A percentile compares a stretch with the other conserved stretches of the same genome.
These are phyloP conservation scores for Saturnispora gosingensis DNA, from an alignment of 805 yeast species.

Conservation along the genomic window DNA sequence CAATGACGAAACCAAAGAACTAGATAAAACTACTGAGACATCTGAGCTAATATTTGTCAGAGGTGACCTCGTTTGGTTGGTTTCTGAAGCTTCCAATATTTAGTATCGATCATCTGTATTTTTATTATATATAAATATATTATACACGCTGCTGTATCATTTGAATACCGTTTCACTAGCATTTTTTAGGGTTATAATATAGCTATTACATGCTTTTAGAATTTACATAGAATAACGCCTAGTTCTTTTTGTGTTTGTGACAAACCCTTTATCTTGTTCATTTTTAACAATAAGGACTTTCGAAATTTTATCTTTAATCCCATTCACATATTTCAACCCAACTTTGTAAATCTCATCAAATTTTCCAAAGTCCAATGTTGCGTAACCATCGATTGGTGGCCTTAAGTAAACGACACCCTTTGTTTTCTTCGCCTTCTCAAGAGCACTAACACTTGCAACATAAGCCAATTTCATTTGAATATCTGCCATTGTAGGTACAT, in stretches of 20 bases:
- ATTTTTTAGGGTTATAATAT: neutral
- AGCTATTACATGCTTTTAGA: neutral
- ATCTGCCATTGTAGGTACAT: conserved; percentile 90
- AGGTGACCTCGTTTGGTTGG: conserved; percentile 93
- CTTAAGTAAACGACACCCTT: conserved; percentile 82
- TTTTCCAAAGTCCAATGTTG: conserved; percentile 84
- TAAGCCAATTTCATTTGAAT: conserved; percentile 89
- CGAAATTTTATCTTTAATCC: conserved; percentile 40
- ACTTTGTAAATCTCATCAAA: conserved; percentile 83
- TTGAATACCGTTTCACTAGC: neutral
- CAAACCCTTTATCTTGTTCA: conserved; percentile 16
- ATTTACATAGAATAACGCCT: conserved; percentile 58
- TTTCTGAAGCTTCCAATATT: conserved; percentile 33
- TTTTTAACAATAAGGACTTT: conserved; percentile 33
- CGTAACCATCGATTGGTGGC: conserved; percentile 90
- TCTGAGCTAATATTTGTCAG: conserved; percentile 91
- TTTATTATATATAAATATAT: neutral
- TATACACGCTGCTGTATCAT: neutral
- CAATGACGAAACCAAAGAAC: conserved; percentile 38
- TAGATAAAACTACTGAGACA: conserved; percentile 40
- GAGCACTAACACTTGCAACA: conserved; percentile 89
- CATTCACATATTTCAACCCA: conserved; percentile 67
- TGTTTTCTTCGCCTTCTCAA: conserved; percentile 75
- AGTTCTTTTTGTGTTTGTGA: conserved; percentile 14
- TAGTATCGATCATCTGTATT: conserved; percentile 8